Base-by-base conservation (phyloP, 768 basidiomycete species). In the Boletus tylopilopsis region DNA sequence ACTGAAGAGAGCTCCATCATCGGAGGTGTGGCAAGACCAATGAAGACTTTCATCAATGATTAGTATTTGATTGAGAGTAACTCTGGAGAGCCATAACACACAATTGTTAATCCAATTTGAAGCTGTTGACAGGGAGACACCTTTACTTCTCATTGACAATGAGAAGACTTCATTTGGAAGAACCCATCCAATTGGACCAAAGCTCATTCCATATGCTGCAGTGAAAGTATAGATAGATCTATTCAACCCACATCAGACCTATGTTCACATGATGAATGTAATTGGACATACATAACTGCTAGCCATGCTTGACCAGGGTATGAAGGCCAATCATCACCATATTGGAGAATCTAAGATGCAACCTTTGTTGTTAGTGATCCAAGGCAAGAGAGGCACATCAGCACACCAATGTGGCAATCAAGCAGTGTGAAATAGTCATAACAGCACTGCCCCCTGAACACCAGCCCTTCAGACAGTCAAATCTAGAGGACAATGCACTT, bases 101-200 rank as follows among this genome's bases (percentile, higher is more conserved):
- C 85, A 92, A 50, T 92, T 92, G 60, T 91, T 91, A 22, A 79
- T 58, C 90, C 90, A 92, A 56, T 88, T 89, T n/a, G 85, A 87
- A 3, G 88, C 85, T 2, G 90, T 92, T 18, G 88, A 83, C 19
- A 94, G 59, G 21, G 90, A 81, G 5, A 93, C 90, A 41, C 92
- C 92, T 61, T 84, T 84, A 56, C 87, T 85, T 53, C 90, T 75
- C 69, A 88, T 76, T 3, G 87, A 85, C 1, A 88, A 70, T 2
- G 91, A 81, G 60, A 92, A 91, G 2, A 94, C 82, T 67, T 94
- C 90, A 54, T 80, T 83, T 0, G 90, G 87, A 8, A 93, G 77
- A 2, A 91, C 81, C 90, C 90, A 93, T 4, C 82, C 84, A 52
- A 92, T 77, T 0, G 90, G 88, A 1, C 90, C 90, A 53, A 86